Evolutionary conservation across 2,329 filamentous ascomycete species (phyloP), one percentile per base, ranked within the genome.

Genomic region (Fusarium avenaceum): DNA sequence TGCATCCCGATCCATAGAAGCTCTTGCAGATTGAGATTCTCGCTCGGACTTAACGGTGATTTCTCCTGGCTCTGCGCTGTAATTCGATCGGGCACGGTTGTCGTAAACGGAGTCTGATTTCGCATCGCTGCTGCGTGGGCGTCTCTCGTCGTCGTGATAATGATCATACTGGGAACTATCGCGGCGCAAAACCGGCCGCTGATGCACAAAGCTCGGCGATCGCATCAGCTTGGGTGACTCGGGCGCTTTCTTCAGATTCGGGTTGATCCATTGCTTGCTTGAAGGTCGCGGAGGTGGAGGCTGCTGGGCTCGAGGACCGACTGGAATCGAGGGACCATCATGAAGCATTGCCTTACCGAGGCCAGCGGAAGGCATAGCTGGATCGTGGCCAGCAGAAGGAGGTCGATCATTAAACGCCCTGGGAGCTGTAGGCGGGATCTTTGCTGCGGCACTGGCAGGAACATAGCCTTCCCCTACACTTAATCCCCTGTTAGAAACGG

Each of bases 201-300:
- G 78, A 32, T 82, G 81, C 40, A 79, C 79, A 69, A 86, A 83
- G 55, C 81, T 85, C 62, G 84, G 84, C 2, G 84, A 83, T 57
- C 85, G 79, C 69, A 80, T 82, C 30, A 81, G 72, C 63, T 85
- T 86, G 4, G 86, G 85, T 3, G 85, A 87, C 19, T 86, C 84
- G 3, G 85, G 82, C 0, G 78, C 76, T 59, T 85, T 85, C 74
- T 84, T 86, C 6, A 85, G 70, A 28, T 81, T 83, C 5, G 85
- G 84, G 50, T 87, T 87, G 58, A 86, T 85, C 86, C 86, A 89
- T 74, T 88, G 86, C 69, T 87, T 87, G 72, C 85, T 87, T 1
- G 85, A 85, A 17, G 84, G 82, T 8, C 85, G 82, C n/a, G 67
- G 67, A 10, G 67, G 67, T 7, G 80, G 80, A 47, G 80, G 79